Evolutionary conservation across 1,284 basidiomycete species (phyloP), one percentile per base, ranked within the genome.

Genomic region (Leccinum cinnamomeum): DNA sequence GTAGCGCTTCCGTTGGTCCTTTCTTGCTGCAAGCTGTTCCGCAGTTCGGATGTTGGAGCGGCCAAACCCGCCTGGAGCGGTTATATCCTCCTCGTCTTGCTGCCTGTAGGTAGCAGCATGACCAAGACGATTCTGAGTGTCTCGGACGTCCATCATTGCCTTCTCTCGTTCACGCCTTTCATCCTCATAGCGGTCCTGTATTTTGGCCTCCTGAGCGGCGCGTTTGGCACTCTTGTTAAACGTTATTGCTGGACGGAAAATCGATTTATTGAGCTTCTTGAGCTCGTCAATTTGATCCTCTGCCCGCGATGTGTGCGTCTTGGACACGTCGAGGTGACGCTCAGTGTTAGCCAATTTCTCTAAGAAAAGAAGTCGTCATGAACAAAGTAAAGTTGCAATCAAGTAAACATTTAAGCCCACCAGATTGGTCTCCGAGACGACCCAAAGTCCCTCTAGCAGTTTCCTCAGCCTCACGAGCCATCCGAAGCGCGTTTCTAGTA

Each of bases 401-500:
- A 53, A 58, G 20, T 23, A 54, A 44, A 8, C 33, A 48, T 48
- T 56, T 18, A 12, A n/a, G 77, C 86, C 61, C 66, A 96, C 96
- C 96, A 53, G 95, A 98, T 79, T 99, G 97, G 69, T 94, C 91
- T n/a, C 92, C 96, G 16, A 99, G 84, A 72, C 88, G 92, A 66
- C 79, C 80, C 53, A 99, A 78, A 12, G 97, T 99, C 67, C 89
- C 90, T 60, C 91, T 81, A 23, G 94, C 97, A 7, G 93, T 97
- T 77, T 99, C 97, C 77, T 98, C 97, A 1, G 97, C 95, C 77
- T 99, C 95, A 14, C 92, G 84, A 23, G 96, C 97, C 73, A 98
- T 83, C 57, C 95, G 85, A 56, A 99, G 82, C 3, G 97, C 96
- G 77, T 99, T 98, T 69, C 96, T 83, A 1, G 95, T 94, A 25